These are phyloP conservation scores for Amyloporia xantha DNA, from an alignment of 768 basidiomycete genomes.

Conservation along the genomic window DNA sequence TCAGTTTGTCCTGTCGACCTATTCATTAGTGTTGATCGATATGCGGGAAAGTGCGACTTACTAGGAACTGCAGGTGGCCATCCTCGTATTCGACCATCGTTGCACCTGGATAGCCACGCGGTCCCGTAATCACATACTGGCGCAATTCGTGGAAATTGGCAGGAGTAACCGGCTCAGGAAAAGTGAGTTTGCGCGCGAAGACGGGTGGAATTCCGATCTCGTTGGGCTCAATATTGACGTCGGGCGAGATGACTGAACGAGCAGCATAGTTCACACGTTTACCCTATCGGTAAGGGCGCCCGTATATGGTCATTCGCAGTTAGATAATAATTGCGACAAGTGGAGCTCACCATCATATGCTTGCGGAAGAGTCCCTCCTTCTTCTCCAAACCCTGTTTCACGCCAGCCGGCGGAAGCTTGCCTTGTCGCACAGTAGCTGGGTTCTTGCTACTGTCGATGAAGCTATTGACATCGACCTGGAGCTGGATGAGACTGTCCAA, in stretches of 20 bases:
- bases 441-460: slow-evolving; percentile 96
- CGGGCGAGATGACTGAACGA: slow-evolving; percentile 99
- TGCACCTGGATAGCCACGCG: slow-evolving; percentile 86
- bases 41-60: slow-evolving; percentile 27
- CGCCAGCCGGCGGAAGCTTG: slow-evolving; percentile 84
- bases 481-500: slow-evolving; percentile 83
- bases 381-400: slow-evolving; percentile 97
- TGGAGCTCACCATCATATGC: slow-evolving; percentile 87
- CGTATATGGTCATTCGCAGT: no score
- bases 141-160: slow-evolving; percentile 85
- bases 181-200: slow-evolving; percentile 94
- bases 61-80: slow-evolving; percentile 79
- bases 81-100: slow-evolving; percentile 94
- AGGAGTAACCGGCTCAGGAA: slow-evolving; percentile 93
- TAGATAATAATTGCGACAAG: slow-evolving; percentile 1
- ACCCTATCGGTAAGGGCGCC: no score
- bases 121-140: slow-evolving; percentile 86
- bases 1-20: slow-evolving; percentile 64
- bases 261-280: slow-evolving; percentile 99
- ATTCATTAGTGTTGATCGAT: background rate
- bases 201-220: slow-evolving; percentile 98
- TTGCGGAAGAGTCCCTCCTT: slow-evolving; percentile 98
- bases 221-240: slow-evolving; percentile 97
- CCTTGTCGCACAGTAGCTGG: slow-evolving; percentile 80
- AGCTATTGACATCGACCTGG: slow-evolving; percentile 92